phyloP scores from a whole-genome alignment of 2,329 filamentous ascomycete species.

The Colletotrichum limetticola region DNA sequence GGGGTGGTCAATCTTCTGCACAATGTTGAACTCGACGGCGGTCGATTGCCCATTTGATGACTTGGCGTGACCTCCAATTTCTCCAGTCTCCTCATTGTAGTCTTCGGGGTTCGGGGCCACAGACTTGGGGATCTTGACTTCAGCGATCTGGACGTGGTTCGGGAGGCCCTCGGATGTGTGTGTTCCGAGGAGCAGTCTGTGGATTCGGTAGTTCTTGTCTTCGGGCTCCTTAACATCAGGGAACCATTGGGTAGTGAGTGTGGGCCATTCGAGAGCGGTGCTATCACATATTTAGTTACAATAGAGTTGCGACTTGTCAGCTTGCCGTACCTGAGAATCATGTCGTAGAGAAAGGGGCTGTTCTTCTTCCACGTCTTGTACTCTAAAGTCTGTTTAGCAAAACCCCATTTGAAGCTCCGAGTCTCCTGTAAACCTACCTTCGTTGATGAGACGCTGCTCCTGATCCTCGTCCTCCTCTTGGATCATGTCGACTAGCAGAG shows the following conservation, averaged over 20 bases:
- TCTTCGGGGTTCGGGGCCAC: constrained; percentile 79
- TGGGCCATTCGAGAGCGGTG: constrained; percentile 96
- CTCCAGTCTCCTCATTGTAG: constrained; percentile 91
- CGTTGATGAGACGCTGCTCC: constrained; percentile 92
- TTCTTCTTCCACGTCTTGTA: constrained; percentile 99
- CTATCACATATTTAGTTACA: constrained; percentile 50
- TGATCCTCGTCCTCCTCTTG: constrained; percentile 78
- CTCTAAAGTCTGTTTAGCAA: constrained; percentile 62
- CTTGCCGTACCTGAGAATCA: constrained; percentile 80
- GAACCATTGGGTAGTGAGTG: constrained; percentile 97
- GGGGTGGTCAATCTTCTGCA: constrained; percentile 96
- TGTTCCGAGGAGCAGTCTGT: constrained; percentile 92
- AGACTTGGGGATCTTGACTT: constrained; percentile 90
- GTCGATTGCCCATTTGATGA: constrained; percentile 68
- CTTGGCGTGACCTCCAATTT: constrained; percentile 92
- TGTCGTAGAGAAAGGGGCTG: constrained; percentile 96
- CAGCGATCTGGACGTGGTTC: constrained; percentile 95
- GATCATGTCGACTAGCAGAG: constrained; percentile 56
- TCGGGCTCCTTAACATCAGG: constrained; percentile 91
- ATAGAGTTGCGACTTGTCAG: neutral
- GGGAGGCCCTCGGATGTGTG: constrained; percentile 88
- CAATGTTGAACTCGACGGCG: constrained; percentile 87
- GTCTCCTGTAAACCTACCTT: constrained; percentile 64
- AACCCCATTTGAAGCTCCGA: neutral
- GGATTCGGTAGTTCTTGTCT: constrained; percentile 86